phyloP scores from a whole-genome alignment of 768 basidiomycete genomes.

The Lactarius hengduanensis region DNA sequence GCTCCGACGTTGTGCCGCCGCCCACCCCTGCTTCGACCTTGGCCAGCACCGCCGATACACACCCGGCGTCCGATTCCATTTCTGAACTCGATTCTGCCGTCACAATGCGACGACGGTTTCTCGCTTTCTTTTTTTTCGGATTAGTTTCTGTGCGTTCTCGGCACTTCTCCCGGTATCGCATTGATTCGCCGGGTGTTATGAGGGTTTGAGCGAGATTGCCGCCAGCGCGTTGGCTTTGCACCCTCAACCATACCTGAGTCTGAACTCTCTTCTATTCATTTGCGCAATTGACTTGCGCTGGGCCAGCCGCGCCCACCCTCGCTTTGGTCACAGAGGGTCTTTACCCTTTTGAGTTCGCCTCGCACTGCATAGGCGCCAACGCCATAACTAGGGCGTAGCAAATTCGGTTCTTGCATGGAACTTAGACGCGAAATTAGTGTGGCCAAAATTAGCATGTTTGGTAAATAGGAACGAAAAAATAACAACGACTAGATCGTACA shows the following conservation, averaged over 20 bases:
- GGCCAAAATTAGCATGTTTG: constrained; percentile 19
- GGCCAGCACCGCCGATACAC: background rate
- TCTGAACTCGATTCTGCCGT: background rate
- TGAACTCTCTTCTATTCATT: background rate
- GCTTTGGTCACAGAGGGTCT: background rate
- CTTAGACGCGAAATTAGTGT: constrained; percentile 10
- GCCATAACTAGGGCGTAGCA: background rate
- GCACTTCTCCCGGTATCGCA: background rate
- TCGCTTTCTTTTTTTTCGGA: background rate
- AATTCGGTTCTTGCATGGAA: background rate
- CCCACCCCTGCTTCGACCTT: background rate
- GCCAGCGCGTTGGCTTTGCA: background rate
- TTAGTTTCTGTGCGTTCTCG: background rate
- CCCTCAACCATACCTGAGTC: background rate
- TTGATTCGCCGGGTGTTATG: background rate
- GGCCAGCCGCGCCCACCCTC: background rate
- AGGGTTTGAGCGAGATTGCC: background rate
- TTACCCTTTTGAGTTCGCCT: background rate
- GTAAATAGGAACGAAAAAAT: background rate
- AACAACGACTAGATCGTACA: constrained; percentile 20
- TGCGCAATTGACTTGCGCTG: background rate
- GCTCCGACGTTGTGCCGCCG: background rate
- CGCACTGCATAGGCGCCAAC: background rate
- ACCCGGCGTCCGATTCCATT: background rate
- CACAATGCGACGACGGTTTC: background rate